Conservation (phyloP, 2,329 filamentous ascomycete genomes). For the Tolypocladium endophyticum region DNA sequence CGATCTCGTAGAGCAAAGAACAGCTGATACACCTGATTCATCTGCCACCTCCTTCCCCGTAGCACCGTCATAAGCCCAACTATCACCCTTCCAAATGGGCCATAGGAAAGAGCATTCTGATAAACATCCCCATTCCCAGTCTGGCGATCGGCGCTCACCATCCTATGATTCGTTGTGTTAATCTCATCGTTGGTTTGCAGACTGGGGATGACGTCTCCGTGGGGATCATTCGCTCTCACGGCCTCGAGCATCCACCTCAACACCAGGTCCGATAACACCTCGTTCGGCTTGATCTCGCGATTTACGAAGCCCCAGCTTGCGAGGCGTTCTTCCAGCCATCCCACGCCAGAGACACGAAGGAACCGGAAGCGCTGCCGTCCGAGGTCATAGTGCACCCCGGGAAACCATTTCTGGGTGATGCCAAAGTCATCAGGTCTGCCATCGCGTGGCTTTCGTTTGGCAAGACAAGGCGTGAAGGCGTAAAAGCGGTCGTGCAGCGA, state of each 20-base stretch:
- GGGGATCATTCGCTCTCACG: conserved; percentile 2
- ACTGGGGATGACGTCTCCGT: neutral
- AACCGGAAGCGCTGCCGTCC: neutral
- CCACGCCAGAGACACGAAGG: neutral
- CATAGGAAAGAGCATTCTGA: neutral
- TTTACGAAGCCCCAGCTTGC: conserved; percentile 5
- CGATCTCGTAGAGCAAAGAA: neutral
- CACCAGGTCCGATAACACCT: conserved; percentile 9
- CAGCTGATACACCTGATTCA: neutral
- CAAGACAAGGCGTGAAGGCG: neutral
- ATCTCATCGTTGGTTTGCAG: neutral
- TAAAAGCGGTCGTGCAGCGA: neutral
- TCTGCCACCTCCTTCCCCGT: neutral
- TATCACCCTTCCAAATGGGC: neutral
- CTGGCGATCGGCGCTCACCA: neutral
- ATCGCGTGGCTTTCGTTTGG: neutral
- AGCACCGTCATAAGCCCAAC: neutral
- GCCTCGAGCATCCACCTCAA: conserved; percentile 11
- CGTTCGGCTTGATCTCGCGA: conserved; percentile 9
- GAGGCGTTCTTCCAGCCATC: neutral
- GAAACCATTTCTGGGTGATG: neutral
- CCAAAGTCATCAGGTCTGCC: neutral
- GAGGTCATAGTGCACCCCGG: neutral
- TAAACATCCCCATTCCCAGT: neutral
- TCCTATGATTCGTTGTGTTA: neutral